These are phyloP conservation scores for Saccharomyces pastorianus DNA, from an alignment of 1,139 yeast genomes.

Conservation along the genomic window DNA sequence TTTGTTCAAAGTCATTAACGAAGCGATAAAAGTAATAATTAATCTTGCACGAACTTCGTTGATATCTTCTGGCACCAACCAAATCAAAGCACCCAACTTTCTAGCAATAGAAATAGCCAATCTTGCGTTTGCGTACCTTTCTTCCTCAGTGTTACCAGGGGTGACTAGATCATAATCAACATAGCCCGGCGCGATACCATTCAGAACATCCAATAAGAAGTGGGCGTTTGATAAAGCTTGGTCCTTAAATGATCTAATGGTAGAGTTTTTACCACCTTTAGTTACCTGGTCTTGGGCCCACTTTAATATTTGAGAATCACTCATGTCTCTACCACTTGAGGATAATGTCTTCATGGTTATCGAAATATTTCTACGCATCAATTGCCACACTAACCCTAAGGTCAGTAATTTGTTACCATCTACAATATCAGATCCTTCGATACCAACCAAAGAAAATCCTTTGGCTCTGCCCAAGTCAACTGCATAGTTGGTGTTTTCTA, in stretches of 20 bases:
- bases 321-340: slow-evolving; percentile 60
- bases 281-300: slow-evolving; percentile 88
- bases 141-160: slow-evolving; percentile 72
- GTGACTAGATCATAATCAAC: slow-evolving; percentile 90
- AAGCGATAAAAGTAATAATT: slow-evolving; percentile 88
- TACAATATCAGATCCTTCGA: slow-evolving; percentile 94
- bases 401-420: slow-evolving; percentile 89
- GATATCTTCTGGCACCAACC: slow-evolving; percentile 99
- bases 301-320: slow-evolving; percentile 77
- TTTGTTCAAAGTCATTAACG: slow-evolving; percentile 62
- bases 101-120: slow-evolving; percentile 97
- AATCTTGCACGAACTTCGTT: slow-evolving; percentile 91
- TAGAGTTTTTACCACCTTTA: slow-evolving; percentile 70
- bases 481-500: slow-evolving; percentile 93
- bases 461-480: slow-evolving; percentile 92
- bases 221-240: slow-evolving; percentile 65
- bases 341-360: slow-evolving; percentile 71
- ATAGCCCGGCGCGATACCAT: slow-evolving; percentile 94
- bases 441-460: slow-evolving; percentile 89
- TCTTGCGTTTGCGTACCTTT: slow-evolving; percentile 86
- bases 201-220: slow-evolving; percentile 78
- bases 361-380: slow-evolving; percentile 92
- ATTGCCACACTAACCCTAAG: slow-evolving; percentile 96
- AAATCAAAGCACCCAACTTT: slow-evolving; percentile 92
- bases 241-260: slow-evolving; percentile 80